Conservation (phyloP, 2,329 filamentous ascomycete genomes). For the Clarireedia hainanense region DNA sequence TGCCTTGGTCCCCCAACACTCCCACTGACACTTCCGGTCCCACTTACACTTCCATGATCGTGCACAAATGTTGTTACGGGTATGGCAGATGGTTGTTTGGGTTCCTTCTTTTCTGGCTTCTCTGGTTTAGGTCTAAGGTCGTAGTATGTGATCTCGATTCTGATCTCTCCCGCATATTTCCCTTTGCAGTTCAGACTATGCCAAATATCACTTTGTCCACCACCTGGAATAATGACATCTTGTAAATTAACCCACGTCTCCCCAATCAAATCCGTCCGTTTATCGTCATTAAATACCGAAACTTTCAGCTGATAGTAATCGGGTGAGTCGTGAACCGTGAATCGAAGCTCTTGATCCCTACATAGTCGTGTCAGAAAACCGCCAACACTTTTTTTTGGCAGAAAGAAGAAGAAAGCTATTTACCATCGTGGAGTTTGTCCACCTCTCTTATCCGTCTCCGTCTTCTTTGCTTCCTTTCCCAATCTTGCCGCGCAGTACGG, state of each 20-base stretch:
- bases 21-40: not conserved
- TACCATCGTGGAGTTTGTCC: constrained; percentile 96
- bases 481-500: constrained; percentile 91
- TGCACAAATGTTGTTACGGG: constrained; percentile 30
- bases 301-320: constrained; percentile 96
- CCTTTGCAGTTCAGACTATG: constrained; percentile 79
- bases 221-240: constrained; percentile 72
- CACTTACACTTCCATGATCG: constrained; percentile 2
- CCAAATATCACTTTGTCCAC: constrained; percentile 92
- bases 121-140: constrained; percentile 78
- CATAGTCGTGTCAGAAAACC: constrained; percentile 16
- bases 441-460: constrained; percentile 83
- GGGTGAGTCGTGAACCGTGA: constrained; percentile 89
- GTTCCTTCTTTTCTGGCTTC: constrained; percentile 48
- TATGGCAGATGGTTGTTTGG: constrained; percentile 10
- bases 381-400: not conserved
- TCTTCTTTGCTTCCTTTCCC: constrained; percentile 97
- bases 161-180: constrained; percentile 92
- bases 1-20: constrained; percentile 36
- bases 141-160: constrained; percentile 95
- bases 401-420: constrained; percentile 24
- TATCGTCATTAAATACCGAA: constrained; percentile 96
- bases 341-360: constrained; percentile 97
- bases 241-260: constrained; percentile 85
- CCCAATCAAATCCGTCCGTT: constrained; percentile 92